Percentiles rank a stretch among this genome's conserved stretches.
Conservation (phyloP, 108 stramenopile genomes). For the Phaeodactylum tricornutum region DNA sequence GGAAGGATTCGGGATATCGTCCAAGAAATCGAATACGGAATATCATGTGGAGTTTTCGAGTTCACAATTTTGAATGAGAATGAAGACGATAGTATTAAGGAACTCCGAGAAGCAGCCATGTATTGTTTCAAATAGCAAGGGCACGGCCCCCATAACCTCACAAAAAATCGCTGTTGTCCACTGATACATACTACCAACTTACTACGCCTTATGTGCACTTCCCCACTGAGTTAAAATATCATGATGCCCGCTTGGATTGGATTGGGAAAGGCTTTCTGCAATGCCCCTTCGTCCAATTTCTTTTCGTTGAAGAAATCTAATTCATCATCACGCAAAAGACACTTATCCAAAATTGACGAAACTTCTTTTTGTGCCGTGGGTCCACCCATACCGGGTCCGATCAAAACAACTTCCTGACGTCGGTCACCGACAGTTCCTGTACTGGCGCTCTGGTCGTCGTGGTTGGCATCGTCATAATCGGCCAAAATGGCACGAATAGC, state of each 20-base stretch:
- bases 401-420: conserved; percentile 90
- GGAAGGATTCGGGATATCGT: conserved; percentile 49
- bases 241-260: neutral
- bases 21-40: conserved; percentile 75
- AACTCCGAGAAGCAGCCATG: conserved; percentile 51
- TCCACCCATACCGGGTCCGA: conserved; percentile 45
- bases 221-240: neutral
- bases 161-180: no score
- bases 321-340: conserved; percentile 55
- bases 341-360: conserved; percentile 51
- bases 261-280: neutral
- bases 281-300: neutral
- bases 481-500: conserved; percentile 39
- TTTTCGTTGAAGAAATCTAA: conserved; percentile 36
- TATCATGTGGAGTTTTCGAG: conserved; percentile 76
- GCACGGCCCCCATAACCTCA: no score
- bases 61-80: conserved; percentile 77
- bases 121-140: no score
- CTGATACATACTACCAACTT: no score
- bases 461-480: conserved; percentile 36
- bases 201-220: no score
- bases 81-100: conserved; percentile 40
- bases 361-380: conserved; percentile 53
- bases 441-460: conserved; percentile 52
- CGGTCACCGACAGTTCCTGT: conserved; percentile 84